These are phyloP conservation scores for Sclerotinia glacialis DNA, from an alignment of 2,329 filamentous ascomycete genomes.

Conservation along the genomic window DNA sequence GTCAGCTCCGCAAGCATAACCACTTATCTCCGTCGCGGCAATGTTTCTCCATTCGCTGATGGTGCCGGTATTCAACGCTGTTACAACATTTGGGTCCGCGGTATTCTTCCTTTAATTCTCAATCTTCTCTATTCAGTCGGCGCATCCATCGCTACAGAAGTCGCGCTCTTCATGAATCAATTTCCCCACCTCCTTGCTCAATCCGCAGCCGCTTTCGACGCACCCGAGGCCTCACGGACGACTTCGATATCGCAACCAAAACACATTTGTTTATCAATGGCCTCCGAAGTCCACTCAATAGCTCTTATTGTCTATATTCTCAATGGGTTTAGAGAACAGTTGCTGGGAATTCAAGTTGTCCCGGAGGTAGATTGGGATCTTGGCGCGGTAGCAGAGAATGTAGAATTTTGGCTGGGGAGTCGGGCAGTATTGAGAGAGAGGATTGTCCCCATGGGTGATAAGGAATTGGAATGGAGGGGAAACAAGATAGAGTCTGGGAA, in stretches of 20 bases:
- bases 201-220: constrained; percentile 69
- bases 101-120: constrained; percentile 80
- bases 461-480: constrained; percentile 62
- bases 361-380: constrained; percentile 73
- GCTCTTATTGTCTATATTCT: constrained; percentile 74
- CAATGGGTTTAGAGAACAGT: constrained; percentile 57
- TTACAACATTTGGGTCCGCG: constrained; percentile 87
- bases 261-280: constrained; percentile 68
- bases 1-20: constrained; percentile 77
- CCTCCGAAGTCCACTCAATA: constrained; percentile 75
- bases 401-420: constrained; percentile 76
- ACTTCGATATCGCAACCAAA: constrained; percentile 49
- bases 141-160: constrained; percentile 76
- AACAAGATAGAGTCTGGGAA: constrained; percentile 40
- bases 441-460: constrained; percentile 68
- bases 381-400: constrained; percentile 69
- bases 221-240: constrained; percentile 53
- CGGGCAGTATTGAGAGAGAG: constrained; percentile 67
- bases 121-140: constrained; percentile 84
- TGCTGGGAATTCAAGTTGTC: constrained; percentile 66
- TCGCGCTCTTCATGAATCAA: constrained; percentile 83
- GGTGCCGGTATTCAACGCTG: constrained; percentile 66
- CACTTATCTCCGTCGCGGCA: constrained; percentile 67
- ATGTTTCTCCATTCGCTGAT: constrained; percentile 76
- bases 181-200: constrained; percentile 76